Evolutionary conservation across 1,284 basidiomycete genomes (phyloP).

Genomic region (Phellopilus nigrolimitatus): DNA sequence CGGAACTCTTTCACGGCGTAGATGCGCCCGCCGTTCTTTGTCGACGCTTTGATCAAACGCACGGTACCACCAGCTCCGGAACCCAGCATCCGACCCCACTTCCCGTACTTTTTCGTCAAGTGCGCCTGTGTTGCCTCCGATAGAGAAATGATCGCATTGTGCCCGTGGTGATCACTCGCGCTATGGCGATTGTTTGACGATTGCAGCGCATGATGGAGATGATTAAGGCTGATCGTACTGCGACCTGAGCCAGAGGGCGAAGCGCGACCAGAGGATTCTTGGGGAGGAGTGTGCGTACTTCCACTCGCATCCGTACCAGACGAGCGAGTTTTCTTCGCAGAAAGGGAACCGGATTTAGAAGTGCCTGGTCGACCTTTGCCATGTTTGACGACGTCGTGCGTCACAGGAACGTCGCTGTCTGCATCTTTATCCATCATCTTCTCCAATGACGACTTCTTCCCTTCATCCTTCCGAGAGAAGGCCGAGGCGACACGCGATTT

Average conservation of each 20-base stretch:
- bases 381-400: conserved; percentile 16
- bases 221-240: conserved; percentile 16
- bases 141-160: conserved; percentile 45
- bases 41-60: conserved; percentile 84
- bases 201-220: conserved; percentile 12
- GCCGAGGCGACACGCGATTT: conserved; percentile 10
- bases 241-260: conserved; percentile 16
- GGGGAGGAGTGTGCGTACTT: not conserved
- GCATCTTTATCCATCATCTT: conserved; percentile 1
- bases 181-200: conserved; percentile 5
- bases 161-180: conserved; percentile 17
- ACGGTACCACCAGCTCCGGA: conserved; percentile 98
- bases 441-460: conserved; percentile 9
- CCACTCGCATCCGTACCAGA: conserved; percentile 70
- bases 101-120: conserved; percentile 97
- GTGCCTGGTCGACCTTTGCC: conserved; percentile 18
- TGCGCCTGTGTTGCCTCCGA: conserved; percentile 87
- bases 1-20: conserved; percentile 99
- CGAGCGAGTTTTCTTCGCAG: conserved; percentile 86
- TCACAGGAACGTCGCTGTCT: conserved; percentile 10
- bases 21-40: conserved; percentile 75
- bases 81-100: conserved; percentile 95
- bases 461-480: conserved; percentile 14
- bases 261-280: conserved; percentile 1
- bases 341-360: conserved; percentile 47